A percentile compares a stretch with the other conserved stretches of the same genome.
phyloP scores from a whole-genome alignment of 257 asterid species.

The Salvia splendens region DNA sequence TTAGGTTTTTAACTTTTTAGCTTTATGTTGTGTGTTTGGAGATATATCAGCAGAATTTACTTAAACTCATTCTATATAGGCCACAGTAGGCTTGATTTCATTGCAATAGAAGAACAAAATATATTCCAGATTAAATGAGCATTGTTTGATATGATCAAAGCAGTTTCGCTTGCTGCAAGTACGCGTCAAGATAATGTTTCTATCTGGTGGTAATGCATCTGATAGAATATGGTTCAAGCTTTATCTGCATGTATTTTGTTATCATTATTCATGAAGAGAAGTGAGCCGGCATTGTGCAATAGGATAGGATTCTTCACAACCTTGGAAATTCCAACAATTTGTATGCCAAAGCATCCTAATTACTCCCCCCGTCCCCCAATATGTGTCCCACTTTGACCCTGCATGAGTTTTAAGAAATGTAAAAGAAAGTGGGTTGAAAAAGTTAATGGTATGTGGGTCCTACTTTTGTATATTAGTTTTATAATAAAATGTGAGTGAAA shows the following conservation, averaged over 20 bases:
- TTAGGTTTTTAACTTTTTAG: background rate
- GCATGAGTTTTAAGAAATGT: too few relatives aligned
- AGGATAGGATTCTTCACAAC: slow-evolving; percentile 15
- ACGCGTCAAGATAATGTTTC: slow-evolving; percentile 1
- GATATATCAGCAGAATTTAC: background rate
- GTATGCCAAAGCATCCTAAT: background rate
- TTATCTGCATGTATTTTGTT: background rate
- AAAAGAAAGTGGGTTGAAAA: too few relatives aligned
- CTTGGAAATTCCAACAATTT: background rate
- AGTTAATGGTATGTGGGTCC: too few relatives aligned
- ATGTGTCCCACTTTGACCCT: too few relatives aligned
- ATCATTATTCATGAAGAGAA: background rate
- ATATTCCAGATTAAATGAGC: background rate
- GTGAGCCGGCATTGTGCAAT: background rate
- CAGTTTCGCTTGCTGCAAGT: background rate
- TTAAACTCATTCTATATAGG: background rate
- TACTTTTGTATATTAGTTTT: too few relatives aligned
- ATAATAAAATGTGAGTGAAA: too few relatives aligned
- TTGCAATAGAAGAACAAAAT: background rate
- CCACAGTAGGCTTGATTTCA: background rate
- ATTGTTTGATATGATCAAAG: background rate
- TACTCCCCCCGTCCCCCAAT: too few relatives aligned
- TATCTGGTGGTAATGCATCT: background rate
- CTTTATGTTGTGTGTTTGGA: background rate
- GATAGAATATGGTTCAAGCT: background rate